Evolutionary conservation across 805 yeast genomes (phyloP).

Genomic region (Wickerhamiella occidentalis): DNA sequence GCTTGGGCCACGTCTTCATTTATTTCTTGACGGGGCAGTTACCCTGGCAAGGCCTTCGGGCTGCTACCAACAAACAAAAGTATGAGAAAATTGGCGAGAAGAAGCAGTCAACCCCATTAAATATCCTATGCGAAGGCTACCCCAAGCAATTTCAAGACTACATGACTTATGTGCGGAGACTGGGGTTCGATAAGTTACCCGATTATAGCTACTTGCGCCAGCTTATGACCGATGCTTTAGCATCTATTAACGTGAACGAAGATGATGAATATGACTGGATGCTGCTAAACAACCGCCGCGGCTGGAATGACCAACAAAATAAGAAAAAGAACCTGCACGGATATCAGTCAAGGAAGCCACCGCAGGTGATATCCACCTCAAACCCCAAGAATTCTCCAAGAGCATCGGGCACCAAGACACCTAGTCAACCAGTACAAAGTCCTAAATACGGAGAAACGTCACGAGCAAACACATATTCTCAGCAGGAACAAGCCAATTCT

Average conservation of each 20-base stretch:
- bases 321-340: slow-evolving; percentile 92
- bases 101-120: slow-evolving; percentile 77
- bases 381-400: background rate
- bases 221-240: slow-evolving; percentile 65
- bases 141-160: slow-evolving; percentile 92
- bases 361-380: background rate
- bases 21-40: slow-evolving; percentile 76
- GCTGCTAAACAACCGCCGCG: slow-evolving; percentile 71
- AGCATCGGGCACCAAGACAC: background rate
- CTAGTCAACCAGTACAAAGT: background rate
- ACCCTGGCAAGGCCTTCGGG: slow-evolving; percentile 98
- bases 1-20: slow-evolving; percentile 90
- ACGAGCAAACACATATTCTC: background rate
- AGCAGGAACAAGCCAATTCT: background rate
- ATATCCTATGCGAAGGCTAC: slow-evolving; percentile 73
- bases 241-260: slow-evolving; percentile 52
- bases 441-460: slow-evolving; percentile 2
- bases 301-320: slow-evolving; percentile 51
- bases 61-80: slow-evolving; percentile 94
- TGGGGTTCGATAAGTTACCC: slow-evolving; percentile 87
- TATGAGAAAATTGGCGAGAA: slow-evolving; percentile 95
- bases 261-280: slow-evolving; percentile 97
- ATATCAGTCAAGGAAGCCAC: slow-evolving; percentile 31
- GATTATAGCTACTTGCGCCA: slow-evolving; percentile 79
- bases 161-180: slow-evolving; percentile 72